Evolutionary conservation across 345 rosid genomes (phyloP).

Genomic region (Melaleuca alternifolia): DNA sequence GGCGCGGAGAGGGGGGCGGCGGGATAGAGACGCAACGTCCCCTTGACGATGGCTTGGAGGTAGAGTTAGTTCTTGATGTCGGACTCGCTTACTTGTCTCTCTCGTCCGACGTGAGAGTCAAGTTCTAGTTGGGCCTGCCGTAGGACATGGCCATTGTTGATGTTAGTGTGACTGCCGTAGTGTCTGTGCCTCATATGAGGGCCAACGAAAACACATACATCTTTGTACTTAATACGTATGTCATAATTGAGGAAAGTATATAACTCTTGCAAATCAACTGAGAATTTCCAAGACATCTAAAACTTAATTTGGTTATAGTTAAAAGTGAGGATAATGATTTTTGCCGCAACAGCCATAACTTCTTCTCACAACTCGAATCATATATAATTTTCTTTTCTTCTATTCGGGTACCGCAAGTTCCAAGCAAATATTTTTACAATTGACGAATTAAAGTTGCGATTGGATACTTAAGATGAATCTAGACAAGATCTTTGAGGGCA

Average conservation of each 20-base stretch:
- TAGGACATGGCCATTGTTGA: conserved; percentile 28
- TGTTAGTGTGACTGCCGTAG: conserved; percentile 27
- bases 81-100: conserved; percentile 37
- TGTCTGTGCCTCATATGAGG: conserved; percentile 39
- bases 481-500: too few species aligned
- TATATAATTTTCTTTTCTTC: too few species aligned
- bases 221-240: too few species aligned
- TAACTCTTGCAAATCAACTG: too few species aligned
- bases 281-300: too few species aligned
- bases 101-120: conserved; percentile 29
- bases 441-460: not conserved
- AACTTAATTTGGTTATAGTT: too few species aligned
- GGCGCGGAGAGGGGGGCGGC: conserved; percentile 11
- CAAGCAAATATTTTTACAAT: too few species aligned
- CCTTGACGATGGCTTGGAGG: conserved; percentile 26
- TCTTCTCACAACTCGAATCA: too few species aligned
- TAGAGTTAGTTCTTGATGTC: conserved; percentile 35
- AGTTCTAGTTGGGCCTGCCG: conserved; percentile 43
- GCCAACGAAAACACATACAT: conserved; percentile 10
- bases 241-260: too few species aligned
- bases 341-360: too few species aligned
- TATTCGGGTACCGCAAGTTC: too few species aligned
- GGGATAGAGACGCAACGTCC: conserved; percentile 21
- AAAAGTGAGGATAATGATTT: too few species aligned
- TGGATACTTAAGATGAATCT: not conserved